Base-by-base conservation (phyloP, 305 asterid species). In the Solanum hybrid region DNA sequence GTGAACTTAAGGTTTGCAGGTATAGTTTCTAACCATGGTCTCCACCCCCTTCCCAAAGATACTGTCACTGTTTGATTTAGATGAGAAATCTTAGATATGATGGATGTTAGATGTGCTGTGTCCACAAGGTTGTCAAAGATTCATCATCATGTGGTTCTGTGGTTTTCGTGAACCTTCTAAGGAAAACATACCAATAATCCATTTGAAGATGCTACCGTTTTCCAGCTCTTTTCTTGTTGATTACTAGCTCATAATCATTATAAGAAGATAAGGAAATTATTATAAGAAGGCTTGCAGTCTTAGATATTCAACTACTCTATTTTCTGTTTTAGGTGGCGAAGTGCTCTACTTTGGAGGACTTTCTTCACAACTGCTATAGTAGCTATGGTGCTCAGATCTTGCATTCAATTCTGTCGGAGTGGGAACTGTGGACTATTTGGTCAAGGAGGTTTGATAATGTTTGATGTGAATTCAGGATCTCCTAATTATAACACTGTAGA, bases 361-460 rank as follows among this genome's bases (percentile, higher is more conserved):
- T 97, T 97, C 93, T 97, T 97, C 95, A 95, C 99, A 46, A 95
- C 99, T 87, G 99, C 99, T 85, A 95, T 96, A 38, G 99, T 95
- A 79, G 99, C 99, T 89, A 94, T 97, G 92, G 96, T 96, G 29
- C 92, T 97, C 89, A 94, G 98, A 92, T 85, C 89, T 84, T 91
- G 96, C 87, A 94, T 96, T 75, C 93, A 88, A 87, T 92, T 94
- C 88, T 96, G 99, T 88, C 94, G 94, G 81, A 91, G 92, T 77
- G 99, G 98, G 76, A 89, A 93, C 26, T 97, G 99, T 90, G 99
- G 99, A 75, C 94, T 97, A 38, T 96, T 97, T 81, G 99, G 99
- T 89, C 92, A 96, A 92, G 99, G 99, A 56, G 87, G 90, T 46
- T 51, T 88, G 78, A 88, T 88, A 56, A 88, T 88, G 90, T 78